Evolutionary conservation across 805 yeast genomes (phyloP).

Genomic region (Candida schatavii): DNA sequence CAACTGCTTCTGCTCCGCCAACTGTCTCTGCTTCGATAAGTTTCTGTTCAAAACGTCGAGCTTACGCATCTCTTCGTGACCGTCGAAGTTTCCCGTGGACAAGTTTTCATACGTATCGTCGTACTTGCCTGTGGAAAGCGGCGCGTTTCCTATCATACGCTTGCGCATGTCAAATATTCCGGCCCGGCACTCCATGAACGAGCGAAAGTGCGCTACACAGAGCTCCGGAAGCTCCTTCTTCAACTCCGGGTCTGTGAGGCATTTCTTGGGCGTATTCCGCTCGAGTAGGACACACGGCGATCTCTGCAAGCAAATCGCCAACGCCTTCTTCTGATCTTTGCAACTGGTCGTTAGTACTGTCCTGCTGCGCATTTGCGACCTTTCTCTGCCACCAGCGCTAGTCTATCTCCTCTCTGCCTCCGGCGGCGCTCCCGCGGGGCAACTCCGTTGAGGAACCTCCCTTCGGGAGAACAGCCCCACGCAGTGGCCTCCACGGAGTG

Average conservation of each 20-base stretch:
- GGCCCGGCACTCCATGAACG: slow-evolving; percentile 85
- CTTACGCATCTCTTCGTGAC: slow-evolving; percentile 76
- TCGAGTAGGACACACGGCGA: slow-evolving; percentile 94
- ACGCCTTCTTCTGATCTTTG: slow-evolving; percentile 90
- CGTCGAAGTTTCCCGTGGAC: slow-evolving; percentile 76
- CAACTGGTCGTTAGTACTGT: slow-evolving; percentile 54
- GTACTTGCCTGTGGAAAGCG: slow-evolving; percentile 87
- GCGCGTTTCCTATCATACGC: slow-evolving; percentile 91
- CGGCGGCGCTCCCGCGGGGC: no score
- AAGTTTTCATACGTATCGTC: slow-evolving; percentile 83
- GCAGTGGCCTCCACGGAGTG: no score
- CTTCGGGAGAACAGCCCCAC: no score
- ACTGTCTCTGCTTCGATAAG: slow-evolving; percentile 29
- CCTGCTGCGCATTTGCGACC: no score
- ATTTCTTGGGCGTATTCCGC: slow-evolving; percentile 84
- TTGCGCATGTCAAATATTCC: slow-evolving; percentile 91
- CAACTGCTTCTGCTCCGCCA: slow-evolving; percentile 28
- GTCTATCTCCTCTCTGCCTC: no score
- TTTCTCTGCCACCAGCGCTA: background rate
- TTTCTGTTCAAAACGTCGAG: slow-evolving; percentile 59
- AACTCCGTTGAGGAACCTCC: no score
- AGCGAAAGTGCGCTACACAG: slow-evolving; percentile 78
- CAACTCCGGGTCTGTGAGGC: slow-evolving; percentile 78
- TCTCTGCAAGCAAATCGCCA: slow-evolving; percentile 91
- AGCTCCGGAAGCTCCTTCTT: slow-evolving; percentile 78